A percentile compares a stretch with the other conserved stretches of the same genome.
phyloP scores from a whole-genome alignment of 192 early-diverging fungal genomes.

The Mortierella antarctica region DNA sequence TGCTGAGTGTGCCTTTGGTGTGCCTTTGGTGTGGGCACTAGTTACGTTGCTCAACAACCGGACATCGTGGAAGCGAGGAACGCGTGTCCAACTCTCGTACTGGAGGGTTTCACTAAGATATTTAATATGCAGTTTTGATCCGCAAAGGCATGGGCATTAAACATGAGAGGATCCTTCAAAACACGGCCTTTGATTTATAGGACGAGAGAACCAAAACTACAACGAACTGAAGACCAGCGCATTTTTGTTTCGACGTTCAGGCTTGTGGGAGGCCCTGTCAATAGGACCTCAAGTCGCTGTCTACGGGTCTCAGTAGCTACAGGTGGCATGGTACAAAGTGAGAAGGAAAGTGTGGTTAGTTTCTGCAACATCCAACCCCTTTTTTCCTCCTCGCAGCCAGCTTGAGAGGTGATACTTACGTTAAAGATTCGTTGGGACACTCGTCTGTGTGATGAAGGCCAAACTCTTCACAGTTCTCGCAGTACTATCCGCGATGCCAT shows the following conservation, averaged over 20 bases:
- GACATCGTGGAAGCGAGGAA: too few species aligned
- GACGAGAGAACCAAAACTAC: too few species aligned
- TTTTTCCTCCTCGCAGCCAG: background rate
- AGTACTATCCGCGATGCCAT: conserved; percentile 60
- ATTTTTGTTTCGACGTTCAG: conserved; percentile 13
- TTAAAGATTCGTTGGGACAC: conserved; percentile 68
- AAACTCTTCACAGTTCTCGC: conserved; percentile 82
- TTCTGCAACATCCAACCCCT: background rate
- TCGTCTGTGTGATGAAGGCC: conserved; percentile 73
- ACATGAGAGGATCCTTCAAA: too few species aligned
- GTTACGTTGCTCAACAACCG: too few species aligned
- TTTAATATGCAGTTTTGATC: too few species aligned
- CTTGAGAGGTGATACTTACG: conserved; percentile 14
- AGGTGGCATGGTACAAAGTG: background rate
- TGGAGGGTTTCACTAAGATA: too few species aligned
- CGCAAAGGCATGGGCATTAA: too few species aligned
- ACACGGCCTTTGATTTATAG: too few species aligned
- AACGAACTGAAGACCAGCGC: too few species aligned
- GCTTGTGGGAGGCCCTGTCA: conserved; percentile 19
- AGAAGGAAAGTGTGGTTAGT: background rate
- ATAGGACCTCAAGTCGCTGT: conserved; percentile 37
- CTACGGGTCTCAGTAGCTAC: conserved; percentile 46
- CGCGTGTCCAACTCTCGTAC: too few species aligned
- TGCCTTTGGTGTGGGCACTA: conserved; percentile 12
- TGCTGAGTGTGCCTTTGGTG: background rate